Evolutionary conservation across 805 yeast species (phyloP).

Genomic region (Priceomyces melissophilus): DNA sequence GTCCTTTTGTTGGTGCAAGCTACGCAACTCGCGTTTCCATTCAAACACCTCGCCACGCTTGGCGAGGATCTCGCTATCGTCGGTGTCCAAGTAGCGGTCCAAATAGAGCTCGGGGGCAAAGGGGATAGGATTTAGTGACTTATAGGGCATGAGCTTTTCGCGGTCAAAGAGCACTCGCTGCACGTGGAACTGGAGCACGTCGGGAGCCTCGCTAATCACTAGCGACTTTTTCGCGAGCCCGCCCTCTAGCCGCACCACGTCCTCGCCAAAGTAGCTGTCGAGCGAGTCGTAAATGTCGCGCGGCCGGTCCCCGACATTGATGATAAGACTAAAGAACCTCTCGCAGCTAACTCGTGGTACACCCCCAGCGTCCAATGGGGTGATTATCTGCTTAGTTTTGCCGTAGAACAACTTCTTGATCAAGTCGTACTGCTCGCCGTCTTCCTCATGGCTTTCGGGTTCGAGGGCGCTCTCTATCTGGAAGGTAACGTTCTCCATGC

Average conservation of each 20-base stretch:
- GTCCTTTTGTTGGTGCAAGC: conserved; percentile 42
- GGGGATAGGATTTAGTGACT: conserved; percentile 77
- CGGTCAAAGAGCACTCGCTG: conserved; percentile 92
- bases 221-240: conserved; percentile 74
- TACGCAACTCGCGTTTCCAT: conserved; percentile 57
- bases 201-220: conserved; percentile 70
- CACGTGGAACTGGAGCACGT: conserved; percentile 83
- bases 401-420: conserved; percentile 83
- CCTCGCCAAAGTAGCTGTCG: conserved; percentile 79
- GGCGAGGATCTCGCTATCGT: conserved; percentile 48
- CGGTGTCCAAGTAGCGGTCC: conserved; percentile 82
- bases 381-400: conserved; percentile 72
- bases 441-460: conserved; percentile 57
- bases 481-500: conserved; percentile 88
- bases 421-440: conserved; percentile 79
- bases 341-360: conserved; percentile 46
- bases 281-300: conserved; percentile 86
- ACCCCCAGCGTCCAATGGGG: conserved; percentile 41
- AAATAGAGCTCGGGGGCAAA: conserved; percentile 74
- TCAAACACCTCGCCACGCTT: conserved; percentile 55
- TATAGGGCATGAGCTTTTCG: conserved; percentile 67
- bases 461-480: conserved; percentile 86
- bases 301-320: conserved; percentile 86
- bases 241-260: conserved; percentile 61
- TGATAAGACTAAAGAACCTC: conserved; percentile 75